Conservation (phyloP, 768 basidiomycete species). For the Gyrodon lividus region DNA sequence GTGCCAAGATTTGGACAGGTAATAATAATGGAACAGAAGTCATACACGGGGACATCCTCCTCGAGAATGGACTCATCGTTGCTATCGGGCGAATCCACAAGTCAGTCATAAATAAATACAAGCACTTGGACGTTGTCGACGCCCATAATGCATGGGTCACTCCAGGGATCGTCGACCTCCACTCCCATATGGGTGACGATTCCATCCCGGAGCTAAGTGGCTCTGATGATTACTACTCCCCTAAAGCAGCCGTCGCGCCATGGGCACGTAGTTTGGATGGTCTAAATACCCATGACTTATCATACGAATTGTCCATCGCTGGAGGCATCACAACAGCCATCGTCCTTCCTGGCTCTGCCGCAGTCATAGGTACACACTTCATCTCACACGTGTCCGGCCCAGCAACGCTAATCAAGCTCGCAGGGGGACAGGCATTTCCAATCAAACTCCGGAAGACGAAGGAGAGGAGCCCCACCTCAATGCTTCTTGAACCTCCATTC, state of each 20-base stretch:
- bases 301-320: slow-evolving; percentile 65
- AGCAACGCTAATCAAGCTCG: not conserved
- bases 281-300: slow-evolving; percentile 77
- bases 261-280: slow-evolving; percentile 78
- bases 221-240: slow-evolving; percentile 52
- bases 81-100: slow-evolving; percentile 47
- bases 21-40: slow-evolving; percentile 53
- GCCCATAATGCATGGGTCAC: slow-evolving; percentile 70
- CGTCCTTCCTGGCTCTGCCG: slow-evolving; percentile 71
- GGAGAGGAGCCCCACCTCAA: slow-evolving; percentile 68
- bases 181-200: slow-evolving; percentile 64
- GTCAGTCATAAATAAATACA: slow-evolving; percentile 30
- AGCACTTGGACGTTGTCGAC: slow-evolving; percentile 51
- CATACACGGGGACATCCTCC: slow-evolving; percentile 59
- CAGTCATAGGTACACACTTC: slow-evolving; percentile 53
- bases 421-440: slow-evolving; percentile 72
- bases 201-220: slow-evolving; percentile 53
- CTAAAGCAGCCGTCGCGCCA: slow-evolving; percentile 41
- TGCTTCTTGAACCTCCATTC: slow-evolving; percentile 76
- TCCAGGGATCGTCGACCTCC: slow-evolving; percentile 65
- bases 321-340: slow-evolving; percentile 81
- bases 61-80: slow-evolving; percentile 65
- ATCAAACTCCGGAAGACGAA: slow-evolving; percentile 76
- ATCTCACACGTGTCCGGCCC: not conserved
- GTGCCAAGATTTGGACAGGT: slow-evolving; percentile 69